Evolutionary conservation across 1,284 basidiomycete genomes (phyloP).

Genomic region (Puccinia horiana): DNA sequence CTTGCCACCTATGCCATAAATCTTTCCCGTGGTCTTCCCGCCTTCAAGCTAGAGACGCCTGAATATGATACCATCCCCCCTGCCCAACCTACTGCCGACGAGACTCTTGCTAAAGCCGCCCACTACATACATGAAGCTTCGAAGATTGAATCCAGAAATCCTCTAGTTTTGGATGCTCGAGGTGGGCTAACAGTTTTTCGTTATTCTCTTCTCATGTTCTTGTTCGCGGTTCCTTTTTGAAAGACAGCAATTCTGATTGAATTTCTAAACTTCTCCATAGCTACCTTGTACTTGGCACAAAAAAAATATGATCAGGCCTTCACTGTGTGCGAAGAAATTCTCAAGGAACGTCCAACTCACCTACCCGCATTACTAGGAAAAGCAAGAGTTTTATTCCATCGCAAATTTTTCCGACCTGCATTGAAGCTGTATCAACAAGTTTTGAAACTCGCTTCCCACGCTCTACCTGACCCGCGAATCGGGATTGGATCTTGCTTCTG

Average conservation of each 20-base stretch:
- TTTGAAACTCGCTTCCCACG: constrained; percentile 72
- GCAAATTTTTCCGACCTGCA: constrained; percentile 73
- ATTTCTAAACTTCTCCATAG: background rate
- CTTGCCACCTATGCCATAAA: constrained; percentile 20
- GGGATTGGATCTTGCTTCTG: constrained; percentile 89
- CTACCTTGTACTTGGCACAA: constrained; percentile 45
- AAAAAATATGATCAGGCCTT: constrained; percentile 67
- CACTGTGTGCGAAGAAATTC: constrained; percentile 77
- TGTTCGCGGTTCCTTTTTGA: background rate
- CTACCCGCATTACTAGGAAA: constrained; percentile 56
- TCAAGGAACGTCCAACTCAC: constrained; percentile 69
- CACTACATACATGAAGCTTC: constrained; percentile 39
- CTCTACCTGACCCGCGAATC: constrained; percentile 83
- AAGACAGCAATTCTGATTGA: background rate
- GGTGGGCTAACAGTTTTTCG: background rate
- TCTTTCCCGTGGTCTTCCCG: constrained; percentile 22
- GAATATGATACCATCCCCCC: constrained; percentile 29
- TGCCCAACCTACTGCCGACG: constrained; percentile 14
- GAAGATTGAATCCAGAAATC: constrained; percentile 20
- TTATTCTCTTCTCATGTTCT: background rate
- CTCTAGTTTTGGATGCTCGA: constrained; percentile 37
- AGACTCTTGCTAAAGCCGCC: constrained; percentile 11
- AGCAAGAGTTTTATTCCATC: constrained; percentile 79
- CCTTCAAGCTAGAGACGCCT: constrained; percentile 17
- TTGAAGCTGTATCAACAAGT: constrained; percentile 81